Evolutionary conservation across 768 basidiomycete genomes (phyloP).

Genomic region (Artomyces pyxidatus): DNA sequence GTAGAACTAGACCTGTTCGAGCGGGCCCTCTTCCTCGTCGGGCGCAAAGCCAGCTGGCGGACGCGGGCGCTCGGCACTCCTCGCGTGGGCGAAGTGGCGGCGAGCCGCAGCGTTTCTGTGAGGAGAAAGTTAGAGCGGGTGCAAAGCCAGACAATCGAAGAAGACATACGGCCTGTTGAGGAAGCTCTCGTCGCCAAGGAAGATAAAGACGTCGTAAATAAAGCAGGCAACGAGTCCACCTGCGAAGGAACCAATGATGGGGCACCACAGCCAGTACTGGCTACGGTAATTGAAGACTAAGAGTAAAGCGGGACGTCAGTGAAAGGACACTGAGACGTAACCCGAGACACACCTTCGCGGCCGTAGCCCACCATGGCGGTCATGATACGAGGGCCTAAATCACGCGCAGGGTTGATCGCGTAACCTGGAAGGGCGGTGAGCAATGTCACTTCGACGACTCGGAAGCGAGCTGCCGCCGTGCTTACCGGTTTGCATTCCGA

Average conservation of each 20-base stretch:
- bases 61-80: background rate
- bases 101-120: background rate
- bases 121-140: background rate
- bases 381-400: conserved; percentile 60
- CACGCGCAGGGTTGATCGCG: conserved; percentile 65
- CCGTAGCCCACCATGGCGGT: conserved; percentile 74
- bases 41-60: background rate
- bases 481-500: conserved; percentile 51
- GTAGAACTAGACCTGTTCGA: too few species aligned
- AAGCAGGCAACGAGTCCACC: conserved; percentile 49
- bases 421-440: conserved; percentile 29
- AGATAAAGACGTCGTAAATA: conserved; percentile 53
- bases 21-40: too few species aligned
- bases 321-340: background rate
- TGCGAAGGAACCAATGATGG: conserved; percentile 48
- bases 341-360: conserved; percentile 24
- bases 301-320: background rate
- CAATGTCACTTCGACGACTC: too few species aligned
- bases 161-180: background rate
- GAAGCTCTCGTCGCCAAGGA: conserved; percentile 20
- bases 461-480: too few species aligned
- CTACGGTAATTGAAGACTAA: conserved; percentile 34
- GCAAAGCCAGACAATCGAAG: background rate
- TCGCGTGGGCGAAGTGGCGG: background rate
- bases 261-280: conserved; percentile 74